Evolutionary conservation across 257 asterid genomes (phyloP).

Genomic region (Osmanthus fragrans): DNA sequence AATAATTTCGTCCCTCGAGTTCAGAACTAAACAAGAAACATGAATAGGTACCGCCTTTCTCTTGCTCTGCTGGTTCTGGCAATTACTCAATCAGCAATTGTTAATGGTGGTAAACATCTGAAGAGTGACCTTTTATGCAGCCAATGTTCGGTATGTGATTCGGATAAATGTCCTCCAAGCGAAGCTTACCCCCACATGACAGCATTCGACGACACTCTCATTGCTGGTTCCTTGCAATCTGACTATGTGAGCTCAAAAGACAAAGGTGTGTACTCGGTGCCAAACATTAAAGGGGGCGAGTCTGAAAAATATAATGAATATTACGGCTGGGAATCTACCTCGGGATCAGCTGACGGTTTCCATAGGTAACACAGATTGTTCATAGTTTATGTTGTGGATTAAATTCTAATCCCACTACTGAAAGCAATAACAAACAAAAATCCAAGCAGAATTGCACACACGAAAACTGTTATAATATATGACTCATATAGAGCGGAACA

Average conservation of each 20-base stretch:
- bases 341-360: conserved; percentile 67
- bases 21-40: conserved; percentile 11
- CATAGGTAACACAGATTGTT: conserved; percentile 47
- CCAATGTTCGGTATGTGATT: conserved; percentile 54
- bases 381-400: not conserved
- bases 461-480: no score
- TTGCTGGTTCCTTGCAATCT: conserved; percentile 60
- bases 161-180: conserved; percentile 55
- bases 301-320: conserved; percentile 38
- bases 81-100: conserved; percentile 16
- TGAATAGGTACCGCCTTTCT: conserved; percentile 25
- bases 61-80: conserved; percentile 24
- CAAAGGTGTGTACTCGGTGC: conserved; percentile 59
- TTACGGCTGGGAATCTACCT: conserved; percentile 74
- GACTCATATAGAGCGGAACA: no score
- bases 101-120: conserved; percentile 22
- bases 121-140: conserved; percentile 48
- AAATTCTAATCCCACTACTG: no score
- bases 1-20: not conserved
- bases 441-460: no score
- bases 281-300: conserved; percentile 37
- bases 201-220: conserved; percentile 54
- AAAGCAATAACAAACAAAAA: no score
- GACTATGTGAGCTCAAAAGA: conserved; percentile 51
- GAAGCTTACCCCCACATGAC: conserved; percentile 69